A percentile compares a stretch with the other conserved stretches of the same genome.
These are phyloP conservation scores for Colletotrichum lini DNA, from an alignment of 2,329 filamentous ascomycete genomes.

Conservation along the genomic window DNA sequence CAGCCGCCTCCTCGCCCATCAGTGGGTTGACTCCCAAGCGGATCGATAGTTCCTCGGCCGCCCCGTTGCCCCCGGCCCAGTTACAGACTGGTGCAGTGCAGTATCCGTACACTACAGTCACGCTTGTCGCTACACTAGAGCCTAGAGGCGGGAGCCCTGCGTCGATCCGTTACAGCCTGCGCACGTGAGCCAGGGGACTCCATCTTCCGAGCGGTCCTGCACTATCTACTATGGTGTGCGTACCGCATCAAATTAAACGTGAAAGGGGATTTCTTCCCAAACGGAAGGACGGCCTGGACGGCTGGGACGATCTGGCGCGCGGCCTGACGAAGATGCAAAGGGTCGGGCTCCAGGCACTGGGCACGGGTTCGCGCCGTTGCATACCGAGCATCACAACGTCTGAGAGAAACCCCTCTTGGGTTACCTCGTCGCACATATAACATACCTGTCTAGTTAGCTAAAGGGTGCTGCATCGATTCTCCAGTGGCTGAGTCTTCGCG, in stretches of 20 bases:
- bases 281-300: not conserved
- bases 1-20: not conserved
- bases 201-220: slow-evolving; percentile 11
- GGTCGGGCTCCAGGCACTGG: no score
- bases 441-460: not conserved
- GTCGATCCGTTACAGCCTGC: slow-evolving; percentile 39
- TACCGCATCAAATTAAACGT: slow-evolving; percentile 22
- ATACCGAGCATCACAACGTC: no score
- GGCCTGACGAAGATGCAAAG: not conserved
- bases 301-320: not conserved
- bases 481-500: not conserved
- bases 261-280: slow-evolving; percentile 1
- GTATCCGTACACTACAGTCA: not conserved
- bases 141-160: slow-evolving; percentile 33
- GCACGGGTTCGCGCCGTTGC: no score
- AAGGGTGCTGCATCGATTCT: not conserved
- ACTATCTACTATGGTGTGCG: slow-evolving; percentile 33
- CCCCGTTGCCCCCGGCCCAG: slow-evolving; percentile 19
- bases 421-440: no score
- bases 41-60: slow-evolving; percentile 1
- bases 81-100: not conserved
- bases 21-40: slow-evolving; percentile 3
- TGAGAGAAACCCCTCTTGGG: no score
- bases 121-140: not conserved
- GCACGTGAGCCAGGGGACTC: slow-evolving; percentile 30